These are phyloP conservation scores for Ophiostoma fasciatum DNA, from an alignment of 2,329 filamentous ascomycete species.

Conservation along the genomic window DNA sequence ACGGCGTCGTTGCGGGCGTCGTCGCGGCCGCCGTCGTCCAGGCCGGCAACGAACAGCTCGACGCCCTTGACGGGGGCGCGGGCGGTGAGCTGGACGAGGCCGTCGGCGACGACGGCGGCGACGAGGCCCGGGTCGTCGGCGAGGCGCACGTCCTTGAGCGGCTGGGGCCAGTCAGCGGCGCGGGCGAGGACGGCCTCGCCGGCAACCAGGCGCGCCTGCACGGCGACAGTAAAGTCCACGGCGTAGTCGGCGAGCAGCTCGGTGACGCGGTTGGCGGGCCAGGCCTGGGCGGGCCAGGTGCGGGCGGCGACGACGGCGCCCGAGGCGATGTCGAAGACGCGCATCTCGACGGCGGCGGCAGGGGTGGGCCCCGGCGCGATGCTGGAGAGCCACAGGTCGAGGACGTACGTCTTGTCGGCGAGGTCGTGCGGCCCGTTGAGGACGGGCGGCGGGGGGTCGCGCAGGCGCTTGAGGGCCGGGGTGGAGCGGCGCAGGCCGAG, in stretches of 20 bases:
- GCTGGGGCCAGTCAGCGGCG: slow-evolving; percentile 1
- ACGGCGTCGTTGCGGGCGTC: background rate
- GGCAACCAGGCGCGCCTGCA: background rate
- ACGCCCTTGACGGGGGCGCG: slow-evolving; percentile 1
- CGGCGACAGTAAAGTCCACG: background rate
- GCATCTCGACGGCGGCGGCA: background rate
- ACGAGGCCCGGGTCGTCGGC: background rate
- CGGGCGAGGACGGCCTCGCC: background rate
- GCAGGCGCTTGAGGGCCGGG: background rate
- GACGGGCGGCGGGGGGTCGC: background rate
- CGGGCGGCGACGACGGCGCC: too few relatives aligned
- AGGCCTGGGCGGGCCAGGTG: background rate
- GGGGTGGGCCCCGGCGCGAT: too few relatives aligned
- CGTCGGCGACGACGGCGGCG: background rate
- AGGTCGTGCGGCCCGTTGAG: background rate
- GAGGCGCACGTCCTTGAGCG: background rate
- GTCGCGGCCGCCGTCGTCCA: background rate
- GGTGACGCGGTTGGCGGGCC: background rate
- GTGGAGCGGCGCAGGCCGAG: slow-evolving; percentile 31
- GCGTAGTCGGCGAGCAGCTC: background rate
- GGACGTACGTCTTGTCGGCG: background rate
- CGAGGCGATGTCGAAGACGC: background rate
- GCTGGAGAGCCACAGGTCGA: background rate
- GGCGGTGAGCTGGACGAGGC: background rate
- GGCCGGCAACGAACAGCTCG: background rate